Conservation (phyloP, 176 grass and related monocot species). For the Dendrocalamus sinicus region DNA sequence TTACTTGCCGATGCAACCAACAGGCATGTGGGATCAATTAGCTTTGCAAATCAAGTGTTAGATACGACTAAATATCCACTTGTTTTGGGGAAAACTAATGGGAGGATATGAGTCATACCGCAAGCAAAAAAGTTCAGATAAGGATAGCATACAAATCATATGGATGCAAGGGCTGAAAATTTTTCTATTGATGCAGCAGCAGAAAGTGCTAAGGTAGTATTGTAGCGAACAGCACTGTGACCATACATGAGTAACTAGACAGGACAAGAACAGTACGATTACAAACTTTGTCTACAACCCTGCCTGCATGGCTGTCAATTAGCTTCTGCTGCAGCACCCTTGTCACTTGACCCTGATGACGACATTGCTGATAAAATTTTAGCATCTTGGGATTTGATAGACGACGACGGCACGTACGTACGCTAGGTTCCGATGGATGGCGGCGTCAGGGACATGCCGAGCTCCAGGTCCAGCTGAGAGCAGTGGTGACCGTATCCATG, state of each 20-base stretch:
- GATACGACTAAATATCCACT: not conserved
- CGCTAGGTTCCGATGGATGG: constrained; percentile 37
- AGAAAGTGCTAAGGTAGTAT: not conserved
- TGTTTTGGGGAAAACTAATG: not conserved
- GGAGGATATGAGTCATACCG: not conserved
- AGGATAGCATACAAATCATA: not conserved
- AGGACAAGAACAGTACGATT: not conserved
- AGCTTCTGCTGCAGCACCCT: not conserved
- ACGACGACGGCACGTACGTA: not conserved
- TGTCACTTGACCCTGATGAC: not conserved
- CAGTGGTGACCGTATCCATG: constrained; percentile 22
- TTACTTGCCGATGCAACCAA: not conserved
- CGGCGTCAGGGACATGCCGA: constrained; percentile 35
- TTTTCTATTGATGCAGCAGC: not conserved
- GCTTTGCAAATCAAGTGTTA: not conserved
- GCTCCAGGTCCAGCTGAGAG: constrained; percentile 34
- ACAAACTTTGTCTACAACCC: constrained; percentile 4
- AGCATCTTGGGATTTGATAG: not conserved
- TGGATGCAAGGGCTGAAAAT: not conserved
- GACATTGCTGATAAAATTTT: not conserved
- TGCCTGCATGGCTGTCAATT: not conserved
- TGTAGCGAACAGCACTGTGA: not conserved
- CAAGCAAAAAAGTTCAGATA: not conserved
- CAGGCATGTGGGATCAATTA: not conserved
- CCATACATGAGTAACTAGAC: not conserved